These are phyloP conservation scores for Cutaneotrichosporon cutaneum DNA, from an alignment of 1,284 basidiomycete genomes.

Conservation along the genomic window DNA sequence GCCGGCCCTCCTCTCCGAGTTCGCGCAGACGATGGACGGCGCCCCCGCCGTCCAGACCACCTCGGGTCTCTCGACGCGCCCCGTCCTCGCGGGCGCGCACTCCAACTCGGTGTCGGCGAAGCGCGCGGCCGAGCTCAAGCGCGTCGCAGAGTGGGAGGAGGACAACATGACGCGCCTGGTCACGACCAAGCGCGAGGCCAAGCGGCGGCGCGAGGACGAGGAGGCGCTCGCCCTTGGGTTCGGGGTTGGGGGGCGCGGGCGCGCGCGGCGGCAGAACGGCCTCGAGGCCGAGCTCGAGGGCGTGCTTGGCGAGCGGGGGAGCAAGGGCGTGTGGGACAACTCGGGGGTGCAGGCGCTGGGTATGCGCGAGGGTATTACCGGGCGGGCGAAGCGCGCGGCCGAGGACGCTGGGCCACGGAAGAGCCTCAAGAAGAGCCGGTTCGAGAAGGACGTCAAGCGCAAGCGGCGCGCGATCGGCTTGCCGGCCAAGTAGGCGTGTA, in stretches of 20 bases:
- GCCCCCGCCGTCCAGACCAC: conserved; percentile 69
- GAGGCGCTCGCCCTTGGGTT: conserved; percentile 85
- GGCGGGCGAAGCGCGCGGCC: conserved; percentile 29
- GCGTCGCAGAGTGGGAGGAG: conserved; percentile 90
- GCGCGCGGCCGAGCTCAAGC: conserved; percentile 64
- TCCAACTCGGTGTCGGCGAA: conserved; percentile 48
- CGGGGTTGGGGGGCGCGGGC: conserved; percentile 54
- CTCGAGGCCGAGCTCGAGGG: conserved; percentile 82
- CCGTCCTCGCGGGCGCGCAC: conserved; percentile 55
- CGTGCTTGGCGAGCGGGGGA: conserved; percentile 62
- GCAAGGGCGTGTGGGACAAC: conserved; percentile 58
- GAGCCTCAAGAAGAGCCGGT: conserved; percentile 67
- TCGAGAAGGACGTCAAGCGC: conserved; percentile 68
- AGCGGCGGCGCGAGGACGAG: conserved; percentile 78
- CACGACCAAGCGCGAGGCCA: conserved; percentile 85
- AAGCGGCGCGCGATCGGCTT: conserved; percentile 26
- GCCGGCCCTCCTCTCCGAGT: conserved; percentile 65
- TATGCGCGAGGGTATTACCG: conserved; percentile 64
- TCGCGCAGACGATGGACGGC: conserved; percentile 60
- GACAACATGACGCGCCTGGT: conserved; percentile 91
- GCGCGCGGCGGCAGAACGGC: conserved; percentile 66
- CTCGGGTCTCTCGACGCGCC: conserved; percentile 63
- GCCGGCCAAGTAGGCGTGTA: conserved; percentile 15
- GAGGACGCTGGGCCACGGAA: conserved; percentile 14
- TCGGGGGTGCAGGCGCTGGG: conserved; percentile 52